Evolutionary conservation across 2,329 filamentous ascomycete genomes (phyloP), one percentile per base, ranked within the genome.

Genomic region (Bipolaris victoriae): DNA sequence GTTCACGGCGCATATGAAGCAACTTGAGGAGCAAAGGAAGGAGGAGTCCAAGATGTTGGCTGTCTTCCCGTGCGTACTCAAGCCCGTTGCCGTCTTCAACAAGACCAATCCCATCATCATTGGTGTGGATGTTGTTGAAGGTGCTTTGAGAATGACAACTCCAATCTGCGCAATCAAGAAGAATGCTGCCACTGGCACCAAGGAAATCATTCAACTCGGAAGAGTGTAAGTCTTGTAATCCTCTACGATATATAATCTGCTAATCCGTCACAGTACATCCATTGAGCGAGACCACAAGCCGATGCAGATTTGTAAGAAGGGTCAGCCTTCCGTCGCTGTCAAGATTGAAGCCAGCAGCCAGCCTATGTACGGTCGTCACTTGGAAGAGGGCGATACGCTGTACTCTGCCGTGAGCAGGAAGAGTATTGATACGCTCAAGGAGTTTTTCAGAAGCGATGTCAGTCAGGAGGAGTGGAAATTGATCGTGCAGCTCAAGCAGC

Each of bases 281-380:
- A 99, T 99, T 73, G 94, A 99, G 79, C 89, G 96, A 75, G 96
- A 99, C 67, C 95, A 99, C 85, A 99, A 99, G 82, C 88, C 95
- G 63, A 89, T 99, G 65, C 86, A 84, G 9, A 84, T 97, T 56
- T 96, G 92, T 82, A 99, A 99, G 80, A 94, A 92, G 81, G 94
- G 94, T 50, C 91, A 96, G 74, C 95, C 96, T n/a, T 96, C 92
- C 1, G 96, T 99, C 9, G 95, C 95, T 18, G 84, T 99, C 82
- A 99, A 99, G 84, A 96, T 99, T 70, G 96, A 99, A 81, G 94
- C 92, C 52, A 81, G 88, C 57, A 91, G 94, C 76, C 95, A 99
- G 81, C 96, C 95, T 15, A 86, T 90, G 57, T 99, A 99, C 75
- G 95, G 95, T 57, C 90, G 95, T 60, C 95, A 99, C 63, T 86